Evolutionary conservation across 2,329 filamentous ascomycete species (phyloP), one percentile per base, ranked within the genome.

Genomic region (Monosporascus sp.): DNA sequence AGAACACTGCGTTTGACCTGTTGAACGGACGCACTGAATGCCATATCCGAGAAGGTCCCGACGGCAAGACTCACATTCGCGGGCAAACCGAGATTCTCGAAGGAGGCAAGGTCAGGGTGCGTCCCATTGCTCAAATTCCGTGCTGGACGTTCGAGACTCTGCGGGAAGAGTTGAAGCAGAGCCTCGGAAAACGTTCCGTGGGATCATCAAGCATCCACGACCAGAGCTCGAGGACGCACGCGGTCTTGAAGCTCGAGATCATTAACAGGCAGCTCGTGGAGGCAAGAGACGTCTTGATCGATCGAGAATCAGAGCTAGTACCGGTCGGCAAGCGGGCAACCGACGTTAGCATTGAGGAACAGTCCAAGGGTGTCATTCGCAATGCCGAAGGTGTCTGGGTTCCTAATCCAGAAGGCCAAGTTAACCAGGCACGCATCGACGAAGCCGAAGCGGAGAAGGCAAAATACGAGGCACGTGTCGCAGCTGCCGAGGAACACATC

Each of bases 161-260:
- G 3, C 62, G 56, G 3, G 22, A 51, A 1, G 60, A 63, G 45
- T 52, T 76, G 0, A 57, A 61, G 3, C 41, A 41, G 3, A 70
- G 66, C 0, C 59, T 74, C 1, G 58, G 60, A 11, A 55, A 61
- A 5, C 58, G 72, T 20, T 60, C 63, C 3, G 70, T 66, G 0
- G 72, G 71, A 2, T 64, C 68, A 6, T 76, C 74, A 2, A 67
- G 64, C 1, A 57, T 75, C 0, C 73, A 76, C 54, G 69, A 75
- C 48, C 66, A 75, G 52, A 76, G 73, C 52, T 75, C 73, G 0
- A 65, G 74, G 3, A 75, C 74, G 0, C 73, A 76, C 56, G 73
- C 73, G 0, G 60, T 76, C 0, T 47, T 76, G 4, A 68, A 75
- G 52, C 52, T 77, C 0, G 74, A 76, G 51, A 63, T 76, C 38